phyloP scores from a whole-genome alignment of 805 yeast species.

The Komagataella kurtzmanii region DNA sequence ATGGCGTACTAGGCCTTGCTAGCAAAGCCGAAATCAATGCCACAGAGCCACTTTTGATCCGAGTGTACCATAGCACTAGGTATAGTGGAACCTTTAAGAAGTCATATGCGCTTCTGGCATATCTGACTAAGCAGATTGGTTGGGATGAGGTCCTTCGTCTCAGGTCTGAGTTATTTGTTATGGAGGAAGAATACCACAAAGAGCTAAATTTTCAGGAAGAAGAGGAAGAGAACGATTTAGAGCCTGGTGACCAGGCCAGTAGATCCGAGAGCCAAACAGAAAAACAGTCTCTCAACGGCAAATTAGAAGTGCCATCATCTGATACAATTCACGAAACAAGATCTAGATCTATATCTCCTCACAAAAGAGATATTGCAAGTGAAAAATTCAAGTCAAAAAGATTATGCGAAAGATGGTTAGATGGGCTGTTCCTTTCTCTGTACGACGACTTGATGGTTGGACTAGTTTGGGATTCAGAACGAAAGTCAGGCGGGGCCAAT shows the following conservation, averaged over 20 bases:
- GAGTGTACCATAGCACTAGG: conserved; percentile 33
- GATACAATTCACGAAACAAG: conserved; percentile 5
- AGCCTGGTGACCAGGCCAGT: not conserved
- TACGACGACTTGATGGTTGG: conserved; percentile 70
- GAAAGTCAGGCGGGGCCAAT: conserved; percentile 9
- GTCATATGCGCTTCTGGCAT: conserved; percentile 61
- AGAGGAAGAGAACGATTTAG: conserved; percentile 5
- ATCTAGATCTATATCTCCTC: conserved; percentile 10
- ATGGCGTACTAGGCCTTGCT: conserved; percentile 20
- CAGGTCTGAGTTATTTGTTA: conserved; percentile 64
- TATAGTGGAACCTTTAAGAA: conserved; percentile 38
- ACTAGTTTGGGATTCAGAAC: conserved; percentile 40
- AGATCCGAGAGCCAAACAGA: not conserved
- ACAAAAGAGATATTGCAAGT: conserved; percentile 5
- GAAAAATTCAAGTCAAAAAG: conserved; percentile 26
- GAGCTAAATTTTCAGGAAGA: conserved; percentile 4
- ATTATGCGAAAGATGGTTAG: conserved; percentile 65
- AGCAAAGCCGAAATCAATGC: conserved; percentile 20
- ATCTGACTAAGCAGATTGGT: conserved; percentile 55
- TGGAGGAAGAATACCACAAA: conserved; percentile 52
- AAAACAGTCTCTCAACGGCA: not conserved
- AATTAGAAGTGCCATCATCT: not conserved
- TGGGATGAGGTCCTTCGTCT: conserved; percentile 68
- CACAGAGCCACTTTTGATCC: conserved; percentile 32
- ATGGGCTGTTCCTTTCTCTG: conserved; percentile 51